Evolutionary conservation across 192 early-diverging fungal genomes (phyloP), one percentile per base, ranked within the genome.

Genomic region (Helicostylum pulchrum): DNA sequence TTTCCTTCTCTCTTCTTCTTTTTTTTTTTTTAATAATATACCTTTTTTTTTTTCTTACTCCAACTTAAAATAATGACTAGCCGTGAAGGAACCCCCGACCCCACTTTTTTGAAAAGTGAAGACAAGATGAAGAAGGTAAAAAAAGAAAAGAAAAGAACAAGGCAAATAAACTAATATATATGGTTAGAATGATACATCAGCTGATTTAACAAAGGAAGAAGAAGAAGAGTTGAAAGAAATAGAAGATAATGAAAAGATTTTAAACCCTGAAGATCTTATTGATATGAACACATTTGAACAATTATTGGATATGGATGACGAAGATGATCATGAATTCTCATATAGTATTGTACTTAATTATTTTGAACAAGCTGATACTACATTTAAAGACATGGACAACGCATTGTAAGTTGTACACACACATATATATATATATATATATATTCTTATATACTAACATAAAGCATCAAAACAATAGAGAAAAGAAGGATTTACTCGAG

Each of bases 291-390:
- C 85, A n/a, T 95, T 96, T 78, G 88, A 94, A 63, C 92, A 95
- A 75, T 75, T 97, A 42, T 66, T 95, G 45, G 89, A 92, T 21
- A 94, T 96, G 93, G 94, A 96, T 72, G 92, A 94, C 52, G 93
- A 92, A 34, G 90, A 90, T 47, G 93, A 94, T 10, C 79, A 83
- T 67, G 82, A 80, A 49, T 91, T 97, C 68, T 91, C 88, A 55
- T 81, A 80, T 54, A 85, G 83, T 26, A 84, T 95, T 36, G 89
- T 94, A 2, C 65, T 71, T 49, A 83, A 92, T 70, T 94, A 92
- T 68, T 92, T 92, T 71, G 84, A 93, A 47, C 95, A 97, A 67
- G 92, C 94, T 3, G 83, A 85, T 51, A 63, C 74, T 12, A 94
- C 92, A 8, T 91, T 97, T 75, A 72, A 68, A 4, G 80, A 86